These are phyloP conservation scores for Aphanomyces cochlioides DNA, from an alignment of 352 stramenopile species.

Conservation along the genomic window DNA sequence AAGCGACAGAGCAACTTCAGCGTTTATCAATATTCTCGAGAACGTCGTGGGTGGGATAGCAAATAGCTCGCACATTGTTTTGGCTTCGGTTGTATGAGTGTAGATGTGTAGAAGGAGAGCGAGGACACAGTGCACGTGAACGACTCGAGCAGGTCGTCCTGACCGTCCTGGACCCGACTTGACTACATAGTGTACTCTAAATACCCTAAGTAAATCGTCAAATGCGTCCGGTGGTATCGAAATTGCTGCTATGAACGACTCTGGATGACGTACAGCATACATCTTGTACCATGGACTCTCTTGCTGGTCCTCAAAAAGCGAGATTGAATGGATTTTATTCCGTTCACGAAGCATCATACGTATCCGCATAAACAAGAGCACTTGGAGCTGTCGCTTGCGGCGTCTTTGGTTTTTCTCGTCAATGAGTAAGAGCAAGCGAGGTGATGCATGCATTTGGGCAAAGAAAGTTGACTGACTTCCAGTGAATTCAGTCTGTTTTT, in stretches of 20 bases:
- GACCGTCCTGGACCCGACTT: neutral
- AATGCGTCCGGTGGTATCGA: neutral
- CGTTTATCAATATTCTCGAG: no score
- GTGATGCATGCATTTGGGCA: no score
- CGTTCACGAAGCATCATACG: conserved; percentile 7
- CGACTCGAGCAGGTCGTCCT: neutral
- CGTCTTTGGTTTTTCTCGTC: no score
- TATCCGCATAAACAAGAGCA: no score
- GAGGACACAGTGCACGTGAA: neutral
- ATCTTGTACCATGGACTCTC: conserved; percentile 3
- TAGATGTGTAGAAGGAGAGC: neutral
- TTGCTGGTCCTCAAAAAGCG: neutral
- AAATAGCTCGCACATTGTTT: conserved; percentile 1
- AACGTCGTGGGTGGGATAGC: neutral
- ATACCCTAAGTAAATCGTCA: no score
- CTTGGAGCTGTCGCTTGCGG: no score
- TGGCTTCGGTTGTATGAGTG: neutral
- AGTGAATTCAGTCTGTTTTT: no score
- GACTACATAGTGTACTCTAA: neutral
- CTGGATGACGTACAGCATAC: neutral
- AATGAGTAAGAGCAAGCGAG: no score
- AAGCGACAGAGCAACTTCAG: no score
- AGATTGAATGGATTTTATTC: neutral
- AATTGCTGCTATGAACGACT: neutral
- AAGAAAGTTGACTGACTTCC: no score